These are phyloP conservation scores for Poa pratensis DNA, from an alignment of 176 grass and related monocot genomes.

Conservation along the genomic window DNA sequence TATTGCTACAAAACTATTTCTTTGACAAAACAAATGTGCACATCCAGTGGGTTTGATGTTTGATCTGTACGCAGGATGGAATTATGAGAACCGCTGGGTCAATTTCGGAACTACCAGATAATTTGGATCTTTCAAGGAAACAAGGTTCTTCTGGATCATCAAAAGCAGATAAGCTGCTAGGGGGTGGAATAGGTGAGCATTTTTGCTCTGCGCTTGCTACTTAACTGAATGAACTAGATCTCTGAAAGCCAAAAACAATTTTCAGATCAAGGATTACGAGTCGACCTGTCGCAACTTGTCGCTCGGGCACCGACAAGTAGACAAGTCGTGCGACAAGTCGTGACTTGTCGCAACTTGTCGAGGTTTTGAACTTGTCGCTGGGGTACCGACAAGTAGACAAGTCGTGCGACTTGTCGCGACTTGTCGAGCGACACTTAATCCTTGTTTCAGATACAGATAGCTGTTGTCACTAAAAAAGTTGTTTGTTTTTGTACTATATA, in stretches of 20 bases:
- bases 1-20: conserved; percentile 12
- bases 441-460: neutral
- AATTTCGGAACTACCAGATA: conserved; percentile 64
- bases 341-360: too few relatives aligned
- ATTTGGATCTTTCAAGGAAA: conserved; percentile 51
- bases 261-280: too few relatives aligned
- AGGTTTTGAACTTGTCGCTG: too few relatives aligned
- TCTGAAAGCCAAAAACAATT: conserved; percentile 14
- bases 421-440: too few relatives aligned
- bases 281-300: too few relatives aligned
- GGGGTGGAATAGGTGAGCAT: conserved; percentile 72
- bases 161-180: conserved; percentile 80
- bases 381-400: too few relatives aligned
- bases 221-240: neutral
- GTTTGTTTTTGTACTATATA: conserved; percentile 25
- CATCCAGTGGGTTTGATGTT: conserved; percentile 38
- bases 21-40: neutral
- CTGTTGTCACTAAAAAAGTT: conserved; percentile 25
- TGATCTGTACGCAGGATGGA: conserved; percentile 69
- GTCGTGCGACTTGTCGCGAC: too few relatives aligned
- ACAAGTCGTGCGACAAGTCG: too few relatives aligned
- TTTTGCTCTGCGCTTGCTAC: conserved; percentile 25
- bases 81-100: conserved; percentile 54
- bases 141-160: conserved; percentile 46
- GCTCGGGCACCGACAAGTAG: too few relatives aligned